Conservation (phyloP, 305 asterid genomes). For the Petunia hybrid region DNA sequence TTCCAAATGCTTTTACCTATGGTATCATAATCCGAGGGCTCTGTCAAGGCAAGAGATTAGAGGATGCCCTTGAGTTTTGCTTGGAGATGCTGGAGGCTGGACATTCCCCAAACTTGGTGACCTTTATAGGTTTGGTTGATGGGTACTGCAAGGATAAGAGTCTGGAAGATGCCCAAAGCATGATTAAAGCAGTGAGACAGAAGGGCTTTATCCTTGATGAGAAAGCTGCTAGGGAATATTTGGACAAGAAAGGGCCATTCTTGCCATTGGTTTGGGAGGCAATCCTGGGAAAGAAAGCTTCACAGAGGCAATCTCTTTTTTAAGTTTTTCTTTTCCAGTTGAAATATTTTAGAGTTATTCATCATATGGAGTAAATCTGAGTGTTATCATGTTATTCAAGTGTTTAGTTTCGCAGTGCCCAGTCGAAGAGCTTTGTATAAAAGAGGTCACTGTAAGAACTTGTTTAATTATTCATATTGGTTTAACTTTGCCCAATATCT, state of each 20-base stretch:
- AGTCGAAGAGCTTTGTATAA: neutral
- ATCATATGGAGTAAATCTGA: neutral
- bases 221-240: slow-evolving; percentile 62
- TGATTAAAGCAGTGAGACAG: slow-evolving; percentile 54
- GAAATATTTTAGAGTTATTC: neutral
- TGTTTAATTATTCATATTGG: neutral
- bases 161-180: slow-evolving; percentile 66
- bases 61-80: slow-evolving; percentile 60
- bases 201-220: slow-evolving; percentile 72
- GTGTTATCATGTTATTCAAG: neutral
- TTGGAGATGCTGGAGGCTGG: slow-evolving; percentile 78
- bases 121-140: slow-evolving; percentile 71
- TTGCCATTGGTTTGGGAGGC: slow-evolving; percentile 88
- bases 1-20: slow-evolving; percentile 70
- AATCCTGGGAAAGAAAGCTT: slow-evolving; percentile 68
- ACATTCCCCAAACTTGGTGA: slow-evolving; percentile 67
- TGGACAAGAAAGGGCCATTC: slow-evolving; percentile 90
- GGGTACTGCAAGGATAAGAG: slow-evolving; percentile 68
- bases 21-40: slow-evolving; percentile 66
- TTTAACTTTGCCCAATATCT: neutral
- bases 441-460: neutral
- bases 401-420: neutral
- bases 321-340: slow-evolving; percentile 30
- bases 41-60: slow-evolving; percentile 60
- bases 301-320: slow-evolving; percentile 62